These are phyloP conservation scores for Buddleja alternifolia DNA, from an alignment of 257 asterid genomes.

Conservation along the genomic window DNA sequence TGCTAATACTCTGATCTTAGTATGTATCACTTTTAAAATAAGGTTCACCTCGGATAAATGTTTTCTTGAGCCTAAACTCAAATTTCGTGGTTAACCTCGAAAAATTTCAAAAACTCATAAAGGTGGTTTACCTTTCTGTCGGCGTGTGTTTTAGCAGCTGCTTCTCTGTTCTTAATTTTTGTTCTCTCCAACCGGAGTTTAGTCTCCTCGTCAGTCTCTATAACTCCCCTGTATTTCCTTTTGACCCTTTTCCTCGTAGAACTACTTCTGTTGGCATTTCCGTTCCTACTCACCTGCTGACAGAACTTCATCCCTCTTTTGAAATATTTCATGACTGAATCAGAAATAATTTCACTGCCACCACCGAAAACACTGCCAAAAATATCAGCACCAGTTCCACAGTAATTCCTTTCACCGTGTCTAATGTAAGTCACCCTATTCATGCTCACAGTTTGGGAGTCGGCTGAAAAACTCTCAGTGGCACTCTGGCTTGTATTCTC, in stretches of 20 bases:
- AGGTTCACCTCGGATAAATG: too few species aligned
- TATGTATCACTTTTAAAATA: too few species aligned
- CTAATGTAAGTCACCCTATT: conserved; percentile 32
- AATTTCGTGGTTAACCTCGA: too few species aligned
- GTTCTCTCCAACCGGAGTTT: conserved; percentile 22
- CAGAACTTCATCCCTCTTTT: conserved; percentile 22
- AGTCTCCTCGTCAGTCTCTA: conserved; percentile 45
- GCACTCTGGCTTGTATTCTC: conserved; percentile 25
- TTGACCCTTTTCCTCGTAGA: conserved; percentile 28
- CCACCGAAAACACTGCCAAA: conserved; percentile 30
- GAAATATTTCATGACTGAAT: conserved; percentile 25
- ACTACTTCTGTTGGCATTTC: background rate
- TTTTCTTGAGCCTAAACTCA: too few species aligned
- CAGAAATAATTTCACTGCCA: conserved; percentile 16
- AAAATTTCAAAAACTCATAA: background rate
- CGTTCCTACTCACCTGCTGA: background rate
- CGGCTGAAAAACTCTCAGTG: conserved; percentile 19
- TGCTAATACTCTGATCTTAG: background rate
- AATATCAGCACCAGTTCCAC: conserved; percentile 28
- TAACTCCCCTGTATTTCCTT: conserved; percentile 42
- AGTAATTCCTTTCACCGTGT: conserved; percentile 39
- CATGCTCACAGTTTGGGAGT: conserved; percentile 12
- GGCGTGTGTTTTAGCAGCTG: conserved; percentile 32
- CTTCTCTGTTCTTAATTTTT: conserved; percentile 40
- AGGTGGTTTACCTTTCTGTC: conserved; percentile 30